phyloP scores from a whole-genome alignment of 169 alveolate genomes.

The Miamiensis avidus region DNA sequence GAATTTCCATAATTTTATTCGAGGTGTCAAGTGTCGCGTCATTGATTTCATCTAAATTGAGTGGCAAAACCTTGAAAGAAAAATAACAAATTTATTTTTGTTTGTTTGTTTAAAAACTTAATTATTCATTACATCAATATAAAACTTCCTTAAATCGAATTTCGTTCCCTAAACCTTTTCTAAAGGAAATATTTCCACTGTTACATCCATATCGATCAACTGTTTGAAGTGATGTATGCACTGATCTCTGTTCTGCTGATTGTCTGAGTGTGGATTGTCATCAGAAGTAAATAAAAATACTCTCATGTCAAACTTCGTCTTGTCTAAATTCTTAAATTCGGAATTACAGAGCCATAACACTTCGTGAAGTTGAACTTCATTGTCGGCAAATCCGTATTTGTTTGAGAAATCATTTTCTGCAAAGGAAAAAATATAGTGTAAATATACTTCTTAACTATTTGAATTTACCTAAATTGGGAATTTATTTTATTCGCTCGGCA shows the following conservation, averaged over 20 bases:
- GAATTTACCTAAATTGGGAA: slow-evolving; percentile 25
- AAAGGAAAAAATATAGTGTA: slow-evolving; percentile 14
- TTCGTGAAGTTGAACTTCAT: slow-evolving; percentile 55
- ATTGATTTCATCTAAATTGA: slow-evolving; percentile 65
- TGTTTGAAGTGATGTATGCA: slow-evolving; percentile 77
- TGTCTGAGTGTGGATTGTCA: slow-evolving; percentile 77
- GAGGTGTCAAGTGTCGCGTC: slow-evolving; percentile 53
- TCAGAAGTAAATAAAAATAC: slow-evolving; percentile 86
- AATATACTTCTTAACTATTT: neutral
- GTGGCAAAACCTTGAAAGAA: neutral
- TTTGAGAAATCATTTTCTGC: slow-evolving; percentile 32
- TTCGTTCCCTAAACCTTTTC: slow-evolving; percentile 38
- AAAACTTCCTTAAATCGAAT: slow-evolving; percentile 81
- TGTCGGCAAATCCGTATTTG: slow-evolving; percentile 38
- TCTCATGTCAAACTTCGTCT: slow-evolving; percentile 66
- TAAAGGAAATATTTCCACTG: slow-evolving; percentile 86
- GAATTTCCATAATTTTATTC: slow-evolving; percentile 74
- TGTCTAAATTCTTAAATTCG: slow-evolving; percentile 62
- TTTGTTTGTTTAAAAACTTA: neutral
- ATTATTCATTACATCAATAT: slow-evolving; percentile 48
- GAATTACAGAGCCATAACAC: slow-evolving; percentile 81
- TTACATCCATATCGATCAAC: slow-evolving; percentile 71
- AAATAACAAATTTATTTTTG: too few species aligned
- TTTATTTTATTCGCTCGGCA: slow-evolving; percentile 62
- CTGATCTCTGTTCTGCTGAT: slow-evolving; percentile 49